phyloP scores from a whole-genome alignment of 257 asterid genomes.

The Rubia yunnanensis region DNA sequence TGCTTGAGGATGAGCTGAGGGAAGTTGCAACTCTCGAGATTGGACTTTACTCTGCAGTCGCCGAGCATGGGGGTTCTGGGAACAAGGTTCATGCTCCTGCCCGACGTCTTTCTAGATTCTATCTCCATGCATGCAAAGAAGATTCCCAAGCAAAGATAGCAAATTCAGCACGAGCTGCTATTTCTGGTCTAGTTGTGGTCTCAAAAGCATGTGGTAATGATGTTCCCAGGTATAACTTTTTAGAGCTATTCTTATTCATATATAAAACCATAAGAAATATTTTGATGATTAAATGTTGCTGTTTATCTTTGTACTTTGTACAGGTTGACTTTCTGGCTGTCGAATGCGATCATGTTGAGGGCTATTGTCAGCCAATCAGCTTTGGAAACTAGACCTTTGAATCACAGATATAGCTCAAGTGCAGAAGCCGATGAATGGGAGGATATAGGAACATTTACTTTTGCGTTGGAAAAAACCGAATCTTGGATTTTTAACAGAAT shows the following conservation, averaged over 20 bases:
- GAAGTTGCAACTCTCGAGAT: constrained; percentile 79
- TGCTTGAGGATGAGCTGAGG: constrained; percentile 78
- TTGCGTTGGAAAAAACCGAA: constrained; percentile 72
- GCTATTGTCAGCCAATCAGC: constrained; percentile 65
- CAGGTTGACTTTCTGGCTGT: constrained; percentile 93
- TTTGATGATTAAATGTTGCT: not conserved
- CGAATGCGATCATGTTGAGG: constrained; percentile 84
- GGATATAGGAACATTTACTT: constrained; percentile 53
- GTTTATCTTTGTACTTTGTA: constrained; percentile 5
- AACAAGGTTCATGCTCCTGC: constrained; percentile 88
- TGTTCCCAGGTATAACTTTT: constrained; percentile 55
- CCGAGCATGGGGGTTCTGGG: constrained; percentile 78
- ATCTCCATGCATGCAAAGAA: constrained; percentile 49
- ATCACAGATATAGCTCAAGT: constrained; percentile 15
- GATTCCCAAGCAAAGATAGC: constrained; percentile 59
- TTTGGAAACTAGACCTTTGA: constrained; percentile 34
- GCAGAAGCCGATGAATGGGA: constrained; percentile 42
- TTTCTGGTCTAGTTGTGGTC: constrained; percentile 78
- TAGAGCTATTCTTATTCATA: not conserved
- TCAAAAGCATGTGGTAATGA: constrained; percentile 94
- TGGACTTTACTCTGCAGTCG: constrained; percentile 60
- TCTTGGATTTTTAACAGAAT: constrained; percentile 87
- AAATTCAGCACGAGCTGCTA: constrained; percentile 68
- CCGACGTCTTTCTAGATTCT: constrained; percentile 72
- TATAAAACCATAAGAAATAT: not conserved